These are phyloP conservation scores for Kwoniella botswanensis DNA, from an alignment of 768 basidiomycete species.

Conservation along the genomic window DNA sequence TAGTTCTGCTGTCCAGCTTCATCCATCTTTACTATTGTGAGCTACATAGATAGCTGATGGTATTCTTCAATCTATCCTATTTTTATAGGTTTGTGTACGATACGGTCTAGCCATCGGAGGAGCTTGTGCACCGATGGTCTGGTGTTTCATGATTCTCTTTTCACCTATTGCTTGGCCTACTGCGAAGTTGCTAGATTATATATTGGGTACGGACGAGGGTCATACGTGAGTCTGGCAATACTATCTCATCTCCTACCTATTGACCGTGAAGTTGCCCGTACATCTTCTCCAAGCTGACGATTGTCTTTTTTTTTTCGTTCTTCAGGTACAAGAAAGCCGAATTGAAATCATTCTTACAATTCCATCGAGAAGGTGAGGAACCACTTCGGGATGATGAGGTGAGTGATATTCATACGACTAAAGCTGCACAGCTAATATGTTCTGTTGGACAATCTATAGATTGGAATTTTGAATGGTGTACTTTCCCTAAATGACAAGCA, in stretches of 20 bases:
- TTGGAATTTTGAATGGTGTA: slow-evolving; percentile 58
- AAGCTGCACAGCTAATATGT: slow-evolving; percentile 5
- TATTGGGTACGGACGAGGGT: slow-evolving; percentile 75
- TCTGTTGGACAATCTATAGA: slow-evolving; percentile 26
- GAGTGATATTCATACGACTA: slow-evolving; percentile 15
- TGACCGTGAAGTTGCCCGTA: too few species aligned
- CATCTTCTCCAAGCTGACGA: slow-evolving; percentile 9
- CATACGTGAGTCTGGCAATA: slow-evolving; percentile 52
- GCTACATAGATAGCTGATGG: too few species aligned
- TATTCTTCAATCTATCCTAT: too few species aligned
- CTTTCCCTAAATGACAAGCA: slow-evolving; percentile 59
- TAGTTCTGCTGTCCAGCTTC: slow-evolving; percentile 10
- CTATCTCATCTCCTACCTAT: too few species aligned
- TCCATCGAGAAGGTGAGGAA: slow-evolving; percentile 60
- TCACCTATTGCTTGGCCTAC: slow-evolving; percentile 78
- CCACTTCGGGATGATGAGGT: slow-evolving; percentile 61
- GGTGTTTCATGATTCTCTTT: slow-evolving; percentile 72
- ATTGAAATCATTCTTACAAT: slow-evolving; percentile 61
- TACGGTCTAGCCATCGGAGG: slow-evolving; percentile 84
- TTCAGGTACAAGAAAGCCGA: slow-evolving; percentile 57
- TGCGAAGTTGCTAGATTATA: slow-evolving; percentile 74
- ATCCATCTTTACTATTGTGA: too few species aligned
- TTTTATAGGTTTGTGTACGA: slow-evolving; percentile 71
- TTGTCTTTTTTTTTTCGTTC: background rate
- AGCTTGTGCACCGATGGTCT: slow-evolving; percentile 74